phyloP scores from a whole-genome alignment of 306 rosid genomes.

The Dryas drummondii region DNA sequence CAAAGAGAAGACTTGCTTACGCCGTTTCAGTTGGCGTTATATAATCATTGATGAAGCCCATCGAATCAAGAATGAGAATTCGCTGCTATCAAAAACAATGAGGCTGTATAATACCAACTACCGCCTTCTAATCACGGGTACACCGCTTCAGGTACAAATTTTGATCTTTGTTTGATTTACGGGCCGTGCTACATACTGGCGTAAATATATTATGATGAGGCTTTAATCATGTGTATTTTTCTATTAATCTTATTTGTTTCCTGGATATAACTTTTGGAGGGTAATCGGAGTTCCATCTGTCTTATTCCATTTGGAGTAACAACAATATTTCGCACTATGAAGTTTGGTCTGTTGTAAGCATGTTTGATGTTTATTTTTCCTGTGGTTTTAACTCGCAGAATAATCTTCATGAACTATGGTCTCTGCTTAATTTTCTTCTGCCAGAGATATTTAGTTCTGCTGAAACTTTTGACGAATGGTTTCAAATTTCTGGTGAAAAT shows the following conservation, averaged over 20 bases:
- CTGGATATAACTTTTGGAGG: background rate
- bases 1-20: slow-evolving; percentile 80
- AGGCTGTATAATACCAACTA: slow-evolving; percentile 83
- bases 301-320: background rate
- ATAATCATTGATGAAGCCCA: slow-evolving; percentile 97
- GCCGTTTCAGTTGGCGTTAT: slow-evolving; percentile 97
- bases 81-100: slow-evolving; percentile 95
- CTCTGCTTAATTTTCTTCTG: slow-evolving; percentile 95
- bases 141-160: slow-evolving; percentile 84
- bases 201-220: background rate
- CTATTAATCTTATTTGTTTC: background rate
- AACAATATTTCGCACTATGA: background rate
- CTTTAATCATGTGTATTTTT: background rate
- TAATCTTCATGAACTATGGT: slow-evolving; percentile 97
- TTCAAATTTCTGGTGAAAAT: slow-evolving; percentile 97
- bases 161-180: slow-evolving; percentile 16
- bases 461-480: slow-evolving; percentile 99
- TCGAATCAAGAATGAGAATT: slow-evolving; percentile 95
- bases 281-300: background rate
- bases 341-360: background rate
- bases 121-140: slow-evolving; percentile 93
- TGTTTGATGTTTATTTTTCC: background rate
- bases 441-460: slow-evolving; percentile 98
- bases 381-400: slow-evolving; percentile 45
- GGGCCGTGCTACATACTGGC: slow-evolving; percentile 1